These are phyloP conservation scores for Ballota nigra DNA, from an alignment of 257 asterid species.

Conservation along the genomic window DNA sequence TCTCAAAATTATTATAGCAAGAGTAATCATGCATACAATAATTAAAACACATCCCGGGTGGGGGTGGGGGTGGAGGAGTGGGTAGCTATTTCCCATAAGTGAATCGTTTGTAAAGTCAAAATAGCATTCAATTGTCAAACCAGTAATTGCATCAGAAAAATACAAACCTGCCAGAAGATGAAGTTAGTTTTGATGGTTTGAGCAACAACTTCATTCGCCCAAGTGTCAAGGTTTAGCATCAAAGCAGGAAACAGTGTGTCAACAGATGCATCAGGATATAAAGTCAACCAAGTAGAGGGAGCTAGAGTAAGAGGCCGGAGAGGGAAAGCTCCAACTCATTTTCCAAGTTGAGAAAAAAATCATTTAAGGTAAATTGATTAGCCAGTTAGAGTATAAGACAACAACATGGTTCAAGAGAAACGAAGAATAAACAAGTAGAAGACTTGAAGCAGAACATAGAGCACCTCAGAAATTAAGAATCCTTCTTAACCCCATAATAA, in stretches of 20 bases:
- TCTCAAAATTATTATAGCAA: neutral
- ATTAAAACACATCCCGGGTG: neutral
- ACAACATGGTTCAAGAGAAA: neutral
- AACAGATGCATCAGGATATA: conserved; percentile 20
- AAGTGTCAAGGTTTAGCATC: conserved; percentile 96
- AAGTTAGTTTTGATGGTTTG: conserved; percentile 93
- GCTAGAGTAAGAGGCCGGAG: conserved; percentile 1
- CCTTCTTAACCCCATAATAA: neutral
- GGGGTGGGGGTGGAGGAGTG: too few relatives aligned
- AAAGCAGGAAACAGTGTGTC: conserved; percentile 27
- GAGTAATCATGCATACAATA: neutral
- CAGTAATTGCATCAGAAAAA: conserved; percentile 4
- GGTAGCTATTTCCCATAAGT: neutral
- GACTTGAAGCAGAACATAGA: neutral
- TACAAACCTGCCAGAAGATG: conserved; percentile 95
- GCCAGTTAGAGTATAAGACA: neutral
- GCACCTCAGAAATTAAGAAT: neutral
- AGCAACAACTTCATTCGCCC: conserved; percentile 98
- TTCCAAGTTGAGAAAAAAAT: neutral
- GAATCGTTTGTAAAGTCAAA: neutral
- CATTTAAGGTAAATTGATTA: neutral
- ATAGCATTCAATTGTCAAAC: neutral
- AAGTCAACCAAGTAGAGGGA: neutral
- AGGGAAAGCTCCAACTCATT: conserved; percentile 11
- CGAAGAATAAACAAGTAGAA: neutral